These are phyloP conservation scores for Tetradesmus lagerheimii DNA, from an alignment of 139 green algal genomes.

Conservation along the genomic window DNA sequence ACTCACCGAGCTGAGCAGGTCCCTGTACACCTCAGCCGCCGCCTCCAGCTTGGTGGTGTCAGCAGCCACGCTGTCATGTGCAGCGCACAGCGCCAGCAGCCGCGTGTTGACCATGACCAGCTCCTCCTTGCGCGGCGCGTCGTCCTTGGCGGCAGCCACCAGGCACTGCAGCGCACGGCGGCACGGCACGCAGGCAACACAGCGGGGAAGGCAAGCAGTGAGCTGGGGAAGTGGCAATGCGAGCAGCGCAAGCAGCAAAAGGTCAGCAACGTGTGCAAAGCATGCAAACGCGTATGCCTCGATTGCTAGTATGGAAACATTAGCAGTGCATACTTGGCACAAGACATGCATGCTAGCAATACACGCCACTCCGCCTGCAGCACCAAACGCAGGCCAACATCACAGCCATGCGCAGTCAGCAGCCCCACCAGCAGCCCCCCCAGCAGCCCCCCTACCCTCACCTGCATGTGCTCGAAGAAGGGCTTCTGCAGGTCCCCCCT, in stretches of 20 bases:
- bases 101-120: constrained; percentile 70
- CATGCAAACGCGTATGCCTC: background rate
- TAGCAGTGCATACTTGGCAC: background rate
- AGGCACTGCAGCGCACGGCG: constrained; percentile 58
- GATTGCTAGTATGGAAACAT: background rate
- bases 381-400: background rate
- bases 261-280: background rate
- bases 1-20: constrained; percentile 61
- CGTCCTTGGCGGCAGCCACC: constrained; percentile 59
- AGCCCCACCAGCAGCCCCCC: no score
- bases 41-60: constrained; percentile 61
- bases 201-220: background rate
- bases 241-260: background rate
- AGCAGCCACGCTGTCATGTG: constrained; percentile 64
- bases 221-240: background rate
- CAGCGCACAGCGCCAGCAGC: constrained; percentile 65
- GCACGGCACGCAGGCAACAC: no score
- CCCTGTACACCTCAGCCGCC: constrained; percentile 66
- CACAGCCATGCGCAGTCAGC: background rate
- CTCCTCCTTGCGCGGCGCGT: constrained; percentile 51
- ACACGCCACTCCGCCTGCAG: no score
- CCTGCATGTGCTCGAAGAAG: constrained; percentile 75
- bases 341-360: no score
- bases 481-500: constrained; percentile 61
- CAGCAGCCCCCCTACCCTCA: no score